Base-by-base conservation (phyloP, 192 early-diverging fungal species). In the Jimgerdemannia flammicorona region DNA sequence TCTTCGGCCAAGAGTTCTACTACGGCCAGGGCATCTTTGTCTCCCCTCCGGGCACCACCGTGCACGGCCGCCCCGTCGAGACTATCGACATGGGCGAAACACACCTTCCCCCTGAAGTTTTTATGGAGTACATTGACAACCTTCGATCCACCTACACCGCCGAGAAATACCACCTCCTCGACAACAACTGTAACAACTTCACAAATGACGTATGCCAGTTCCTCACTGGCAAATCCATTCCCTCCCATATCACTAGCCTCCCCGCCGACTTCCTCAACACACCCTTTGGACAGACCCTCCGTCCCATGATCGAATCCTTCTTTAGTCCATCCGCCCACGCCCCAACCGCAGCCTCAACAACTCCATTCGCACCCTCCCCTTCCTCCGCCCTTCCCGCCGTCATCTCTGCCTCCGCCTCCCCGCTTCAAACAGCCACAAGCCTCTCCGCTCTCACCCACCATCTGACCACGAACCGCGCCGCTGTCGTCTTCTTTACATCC, bases 101-200 rank as follows among this genome's bases (percentile, higher is more conserved):
- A 3, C 80, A 87, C 70, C 85, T 96, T 11, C 91, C 94, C 40
- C 71, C 85, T 67, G 91, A 93, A 8, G 86, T 94, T 4, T 87
- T 92, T 63, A 76, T 79, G 40, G 92, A 94, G 74, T 93, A 91
- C 70, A 81, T 97, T 43, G 85, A 93, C 59, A 86, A 82, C 18
- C 78, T 95, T 80, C 72, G 85, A 3, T 73, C 78, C 40, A 71
- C 72, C 3, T 92, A 83, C 70, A 87, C 85, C 67, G 82, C 92
- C 2, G 92, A 92, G 42, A 89, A 90, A 65, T 97, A 97, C 77
- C 94, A 96, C 83, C 75, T 97, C 43, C 83, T 97, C 65, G 88
- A 97, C 73, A 92, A 93, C 80, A 97, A 97, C 80, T 97, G 95
- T 87, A 97, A 93, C 76, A 89, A 81, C 17, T 94, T 95, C 69